Base-by-base conservation (phyloP, 2,329 filamentous ascomycete genomes). In the Ilyonectria sp. region DNA sequence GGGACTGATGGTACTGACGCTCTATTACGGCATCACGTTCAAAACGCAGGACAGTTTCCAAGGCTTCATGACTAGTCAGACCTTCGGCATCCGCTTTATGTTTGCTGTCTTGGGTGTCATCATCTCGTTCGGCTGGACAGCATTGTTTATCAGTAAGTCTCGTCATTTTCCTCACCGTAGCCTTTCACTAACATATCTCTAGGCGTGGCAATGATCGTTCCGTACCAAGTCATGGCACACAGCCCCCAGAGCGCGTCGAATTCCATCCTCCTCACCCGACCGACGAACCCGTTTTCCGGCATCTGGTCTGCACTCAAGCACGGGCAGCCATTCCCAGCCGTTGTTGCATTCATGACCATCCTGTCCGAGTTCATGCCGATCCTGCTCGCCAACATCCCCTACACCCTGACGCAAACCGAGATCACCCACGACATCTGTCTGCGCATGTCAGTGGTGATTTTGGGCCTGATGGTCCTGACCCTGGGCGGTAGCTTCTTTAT, bases 341-440 rank as follows among this genome's bases (percentile, higher is more conserved):
- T 80, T 13, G 80, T 84, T 10, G 81, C 83, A 0, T 68, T 82
- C 6, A 82, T 83, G 53, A 79, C 83, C 4, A 80, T 87, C 23
- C 76, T 86, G 2, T 81, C 85, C 23, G 85, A 88, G 55, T 82
- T 86, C 54, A 81, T 88, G n/a, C 86, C 85, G 1, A 77, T 87
- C 21, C 77, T 85, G 2, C 79, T 88, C 3, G 80, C 84, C 70
- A 87, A 86, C 67, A 79, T 87, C 2, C 83, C 85, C 0, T 86
- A 84, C 74, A 83, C 80, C 59, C 78, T 82, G 2, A 80, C 82
- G 0, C 82, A 84, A 58, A 81, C 80, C 1, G 75, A 78, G 37
- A 72, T 73, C 17, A 80, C 83, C 0, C 82, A 84, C 54, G 77
- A 77, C 0, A 75, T 82, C 6, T 86, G 83, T 67, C 79, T 82